These are phyloP conservation scores for Saccharomycopsis sp. DNA, from an alignment of 805 yeast genomes.

Conservation along the genomic window DNA sequence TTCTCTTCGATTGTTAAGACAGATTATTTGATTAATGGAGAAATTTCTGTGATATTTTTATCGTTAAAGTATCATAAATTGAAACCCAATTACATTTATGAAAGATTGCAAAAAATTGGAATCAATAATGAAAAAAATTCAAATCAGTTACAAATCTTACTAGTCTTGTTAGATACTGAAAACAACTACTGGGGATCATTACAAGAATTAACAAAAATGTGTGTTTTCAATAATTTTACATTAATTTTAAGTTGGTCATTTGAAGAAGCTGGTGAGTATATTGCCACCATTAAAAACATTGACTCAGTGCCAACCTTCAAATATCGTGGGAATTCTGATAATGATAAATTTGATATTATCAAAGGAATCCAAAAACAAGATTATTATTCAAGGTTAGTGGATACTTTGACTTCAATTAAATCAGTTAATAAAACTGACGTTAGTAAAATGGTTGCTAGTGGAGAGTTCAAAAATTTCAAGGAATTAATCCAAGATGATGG, in stretches of 20 bases:
- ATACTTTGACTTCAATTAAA: slow-evolving; percentile 34
- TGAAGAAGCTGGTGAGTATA: slow-evolving; percentile 35
- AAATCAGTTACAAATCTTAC: slow-evolving; percentile 4
- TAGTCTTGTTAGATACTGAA: slow-evolving; percentile 24
- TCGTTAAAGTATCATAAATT: slow-evolving; percentile 65
- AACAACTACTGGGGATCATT: slow-evolving; percentile 33
- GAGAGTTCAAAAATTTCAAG: slow-evolving; percentile 27
- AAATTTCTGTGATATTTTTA: slow-evolving; percentile 48
- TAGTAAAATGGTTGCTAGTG: slow-evolving; percentile 39
- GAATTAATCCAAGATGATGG: slow-evolving; percentile 14
- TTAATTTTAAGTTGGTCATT: slow-evolving; percentile 34
- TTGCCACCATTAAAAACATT: slow-evolving; percentile 8
- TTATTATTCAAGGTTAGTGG: slow-evolving; percentile 34
- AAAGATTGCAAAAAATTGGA: slow-evolving; percentile 33
- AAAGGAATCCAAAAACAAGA: slow-evolving; percentile 35
- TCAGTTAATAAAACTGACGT: slow-evolving; percentile 47
- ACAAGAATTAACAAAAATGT: slow-evolving; percentile 30
- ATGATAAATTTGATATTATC: slow-evolving; percentile 26
- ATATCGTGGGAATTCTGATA: slow-evolving; percentile 7
- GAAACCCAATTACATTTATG: slow-evolving; percentile 64
- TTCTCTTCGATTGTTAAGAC: slow-evolving; percentile 38
- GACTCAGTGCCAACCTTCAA: slow-evolving; percentile 7
- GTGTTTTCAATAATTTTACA: slow-evolving; percentile 33
- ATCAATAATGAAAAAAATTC: not conserved
- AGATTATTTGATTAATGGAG: slow-evolving; percentile 55